These are phyloP conservation scores for Mariannaea sp. DNA, from an alignment of 2,329 filamentous ascomycete species.

Conservation along the genomic window DNA sequence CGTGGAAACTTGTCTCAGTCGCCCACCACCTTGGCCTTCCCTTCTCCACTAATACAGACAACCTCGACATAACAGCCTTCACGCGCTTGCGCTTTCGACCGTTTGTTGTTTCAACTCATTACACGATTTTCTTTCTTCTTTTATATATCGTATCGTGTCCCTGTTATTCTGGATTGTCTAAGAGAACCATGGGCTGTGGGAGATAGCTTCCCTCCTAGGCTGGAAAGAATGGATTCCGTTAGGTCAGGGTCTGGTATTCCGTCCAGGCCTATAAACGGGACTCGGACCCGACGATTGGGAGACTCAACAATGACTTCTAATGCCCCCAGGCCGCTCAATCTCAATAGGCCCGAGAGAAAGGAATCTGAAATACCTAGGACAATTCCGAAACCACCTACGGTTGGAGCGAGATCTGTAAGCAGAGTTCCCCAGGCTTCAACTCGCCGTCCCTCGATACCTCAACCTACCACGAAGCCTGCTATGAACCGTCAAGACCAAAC, in stretches of 20 bases:
- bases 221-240: slow-evolving; percentile 51
- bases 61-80: slow-evolving; percentile 29
- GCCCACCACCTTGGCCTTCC: slow-evolving; percentile 33
- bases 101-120: slow-evolving; percentile 23
- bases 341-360: slow-evolving; percentile 30
- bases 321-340: slow-evolving; percentile 32
- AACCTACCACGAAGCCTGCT: slow-evolving; percentile 26
- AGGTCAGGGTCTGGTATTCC: slow-evolving; percentile 48
- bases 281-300: slow-evolving; percentile 37
- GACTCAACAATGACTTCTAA: slow-evolving; percentile 28
- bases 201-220: slow-evolving; percentile 30
- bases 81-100: slow-evolving; percentile 22
- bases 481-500: slow-evolving; percentile 51
- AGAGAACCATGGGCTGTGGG: slow-evolving; percentile 30
- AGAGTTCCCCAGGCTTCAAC: slow-evolving; percentile 33
- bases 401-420: slow-evolving; percentile 24
- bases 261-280: slow-evolving; percentile 46
- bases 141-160: slow-evolving; percentile 9
- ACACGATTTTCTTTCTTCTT: slow-evolving; percentile 5
- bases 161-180: not conserved
- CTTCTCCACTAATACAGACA: slow-evolving; percentile 38
- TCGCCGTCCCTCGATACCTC: slow-evolving; percentile 35
- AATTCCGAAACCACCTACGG: slow-evolving; percentile 22
- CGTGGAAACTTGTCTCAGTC: slow-evolving; percentile 27
- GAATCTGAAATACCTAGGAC: slow-evolving; percentile 28